Evolutionary conservation across 768 basidiomycete species (phyloP).

Genomic region (Artomyces pyxidatus): DNA sequence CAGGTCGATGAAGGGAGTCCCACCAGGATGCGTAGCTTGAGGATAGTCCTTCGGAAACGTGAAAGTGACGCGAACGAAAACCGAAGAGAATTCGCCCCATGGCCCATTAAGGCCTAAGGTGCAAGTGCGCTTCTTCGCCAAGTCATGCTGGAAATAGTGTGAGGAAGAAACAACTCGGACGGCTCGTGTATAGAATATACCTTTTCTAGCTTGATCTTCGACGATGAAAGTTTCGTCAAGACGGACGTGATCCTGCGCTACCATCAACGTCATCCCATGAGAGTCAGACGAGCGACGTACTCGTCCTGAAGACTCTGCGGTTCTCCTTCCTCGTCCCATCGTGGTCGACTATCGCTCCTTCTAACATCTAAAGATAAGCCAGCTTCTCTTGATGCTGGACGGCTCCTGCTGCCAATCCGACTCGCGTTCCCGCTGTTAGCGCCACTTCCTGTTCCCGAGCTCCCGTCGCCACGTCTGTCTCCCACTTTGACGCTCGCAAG

Average conservation of each 20-base stretch:
- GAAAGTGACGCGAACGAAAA: constrained; percentile 84
- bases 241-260: constrained; percentile 71
- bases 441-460: constrained; percentile 45
- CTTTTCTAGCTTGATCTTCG: constrained; percentile 82
- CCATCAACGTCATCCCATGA: neutral
- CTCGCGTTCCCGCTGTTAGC: constrained; percentile 39
- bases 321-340: constrained; percentile 28
- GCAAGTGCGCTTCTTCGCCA: constrained; percentile 67
- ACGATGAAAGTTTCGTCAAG: constrained; percentile 51
- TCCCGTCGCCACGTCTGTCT: constrained; percentile 39
- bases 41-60: constrained; percentile 84
- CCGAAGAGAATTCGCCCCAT: constrained; percentile 81
- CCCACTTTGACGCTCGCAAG: constrained; percentile 66
- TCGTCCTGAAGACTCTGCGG: constrained; percentile 62
- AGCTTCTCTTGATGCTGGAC: constrained; percentile 11
- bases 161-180: neutral
- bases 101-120: constrained; percentile 84
- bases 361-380: constrained; percentile 15
- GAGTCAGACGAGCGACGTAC: constrained; percentile 32
- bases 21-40: constrained; percentile 47
- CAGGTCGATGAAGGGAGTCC: constrained; percentile 69
- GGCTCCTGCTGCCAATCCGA: constrained; percentile 36
- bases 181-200: constrained; percentile 26
- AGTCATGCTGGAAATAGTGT: constrained; percentile 41
- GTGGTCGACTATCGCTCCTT: constrained; percentile 41